Conservation (phyloP, 2,329 filamentous ascomycete species). For the Xylariaceae sp. region DNA sequence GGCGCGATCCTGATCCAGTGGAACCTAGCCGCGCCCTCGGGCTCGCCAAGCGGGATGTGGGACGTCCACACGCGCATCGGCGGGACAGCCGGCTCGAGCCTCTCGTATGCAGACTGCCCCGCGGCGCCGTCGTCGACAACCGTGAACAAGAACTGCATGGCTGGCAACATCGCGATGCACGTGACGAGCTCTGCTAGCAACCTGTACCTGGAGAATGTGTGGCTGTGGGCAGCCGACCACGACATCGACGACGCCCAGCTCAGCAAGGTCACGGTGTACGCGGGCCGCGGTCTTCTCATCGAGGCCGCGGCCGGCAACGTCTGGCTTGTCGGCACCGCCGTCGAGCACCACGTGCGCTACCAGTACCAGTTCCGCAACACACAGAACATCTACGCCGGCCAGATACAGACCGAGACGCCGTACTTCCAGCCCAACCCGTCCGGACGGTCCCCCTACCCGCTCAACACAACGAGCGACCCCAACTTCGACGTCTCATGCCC, state of each 20-base stretch:
- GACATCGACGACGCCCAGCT: constrained; percentile 54
- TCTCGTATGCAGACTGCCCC: constrained; percentile 67
- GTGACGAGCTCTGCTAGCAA: constrained; percentile 46
- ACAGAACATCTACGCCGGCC: constrained; percentile 67
- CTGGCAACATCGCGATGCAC: constrained; percentile 51
- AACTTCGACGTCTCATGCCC: constrained; percentile 57
- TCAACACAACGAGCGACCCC: constrained; percentile 53
- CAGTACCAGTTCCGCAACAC: constrained; percentile 70
- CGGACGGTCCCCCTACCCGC: constrained; percentile 62
- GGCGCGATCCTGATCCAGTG: constrained; percentile 69
- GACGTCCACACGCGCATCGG: constrained; percentile 80
- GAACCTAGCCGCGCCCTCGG: constrained; percentile 55
- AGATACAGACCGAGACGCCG: constrained; percentile 72
- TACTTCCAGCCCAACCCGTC: constrained; percentile 73
- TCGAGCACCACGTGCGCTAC: constrained; percentile 70
- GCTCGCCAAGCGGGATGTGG: constrained; percentile 66
- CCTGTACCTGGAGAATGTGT: constrained; percentile 52
- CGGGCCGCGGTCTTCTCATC: constrained; percentile 55
- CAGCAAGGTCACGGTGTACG: constrained; percentile 55
- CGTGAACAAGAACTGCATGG: constrained; percentile 45
- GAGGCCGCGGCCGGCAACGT: constrained; percentile 51
- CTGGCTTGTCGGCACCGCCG: constrained; percentile 69
- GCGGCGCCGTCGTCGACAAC: constrained; percentile 49
- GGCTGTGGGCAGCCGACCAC: constrained; percentile 53
- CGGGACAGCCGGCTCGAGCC: constrained; percentile 71